Percentiles rank a stretch among this genome's conserved stretches.
phyloP scores from a whole-genome alignment of 352 stramenopile species.

The Globisporangium cystogenes region DNA sequence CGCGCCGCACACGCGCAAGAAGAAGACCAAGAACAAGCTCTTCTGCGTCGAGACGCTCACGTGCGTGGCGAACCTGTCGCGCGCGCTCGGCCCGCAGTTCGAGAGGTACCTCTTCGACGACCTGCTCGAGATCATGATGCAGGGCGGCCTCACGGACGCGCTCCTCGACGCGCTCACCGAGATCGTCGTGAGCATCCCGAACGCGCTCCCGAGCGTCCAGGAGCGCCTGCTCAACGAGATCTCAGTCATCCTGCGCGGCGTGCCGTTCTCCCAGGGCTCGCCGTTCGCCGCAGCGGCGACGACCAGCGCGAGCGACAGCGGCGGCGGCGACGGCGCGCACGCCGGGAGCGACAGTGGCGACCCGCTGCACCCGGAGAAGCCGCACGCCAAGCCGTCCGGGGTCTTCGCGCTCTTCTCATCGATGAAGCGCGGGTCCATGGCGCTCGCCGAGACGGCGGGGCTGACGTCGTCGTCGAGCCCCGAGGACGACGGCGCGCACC shows the following conservation, averaged over 20 bases:
- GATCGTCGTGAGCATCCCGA: conserved; percentile 88
- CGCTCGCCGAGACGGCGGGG: conserved; percentile 19
- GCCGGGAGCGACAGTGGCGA: conserved; percentile 1
- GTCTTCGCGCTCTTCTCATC: conserved; percentile 69
- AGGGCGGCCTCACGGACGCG: conserved; percentile 89
- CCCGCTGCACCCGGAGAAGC: conserved; percentile 9
- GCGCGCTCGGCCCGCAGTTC: conserved; percentile 52
- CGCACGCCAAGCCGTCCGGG: conserved; percentile 40
- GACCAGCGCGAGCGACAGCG: too few species aligned
- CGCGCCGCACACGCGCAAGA: conserved; percentile 34
- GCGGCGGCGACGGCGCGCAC: background rate
- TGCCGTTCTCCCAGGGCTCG: conserved; percentile 47
- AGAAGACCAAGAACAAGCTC: conserved; percentile 64
- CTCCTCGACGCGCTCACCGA: conserved; percentile 92
- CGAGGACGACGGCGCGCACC: conserved; percentile 21
- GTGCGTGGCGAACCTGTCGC: conserved; percentile 73
- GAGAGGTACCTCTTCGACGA: conserved; percentile 66
- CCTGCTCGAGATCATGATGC: conserved; percentile 83
- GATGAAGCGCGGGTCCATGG: conserved; percentile 55
- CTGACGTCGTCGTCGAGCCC: conserved; percentile 15
- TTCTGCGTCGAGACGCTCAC: conserved; percentile 83
- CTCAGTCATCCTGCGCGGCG: conserved; percentile 90
- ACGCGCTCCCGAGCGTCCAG: conserved; percentile 87
- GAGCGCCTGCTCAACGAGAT: conserved; percentile 95
- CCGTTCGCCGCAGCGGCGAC: background rate